phyloP scores from a whole-genome alignment of 2,329 filamentous ascomycete genomes.

The Monilinia vaccinii-corymbosi region DNA sequence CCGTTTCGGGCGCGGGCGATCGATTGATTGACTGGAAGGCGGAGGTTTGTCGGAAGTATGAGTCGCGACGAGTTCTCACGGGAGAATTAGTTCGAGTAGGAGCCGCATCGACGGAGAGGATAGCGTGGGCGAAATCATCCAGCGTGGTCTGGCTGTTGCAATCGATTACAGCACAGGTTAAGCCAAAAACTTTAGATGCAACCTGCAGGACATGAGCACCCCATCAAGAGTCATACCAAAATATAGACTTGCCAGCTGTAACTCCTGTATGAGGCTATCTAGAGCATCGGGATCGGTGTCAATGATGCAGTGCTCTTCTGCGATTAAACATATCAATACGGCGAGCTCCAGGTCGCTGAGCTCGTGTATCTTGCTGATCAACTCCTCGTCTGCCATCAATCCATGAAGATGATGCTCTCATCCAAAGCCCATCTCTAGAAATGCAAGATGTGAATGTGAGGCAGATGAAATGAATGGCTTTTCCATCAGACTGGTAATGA shows the following conservation, averaged over 20 bases:
- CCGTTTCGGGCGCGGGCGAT: conserved; percentile 31
- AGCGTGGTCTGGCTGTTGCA: conserved; percentile 67
- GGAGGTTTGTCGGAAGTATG: conserved; percentile 27
- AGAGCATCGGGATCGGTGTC: conserved; percentile 56
- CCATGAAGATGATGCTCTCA: conserved; percentile 6
- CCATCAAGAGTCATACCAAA: not conserved
- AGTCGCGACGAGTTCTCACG: conserved; percentile 24
- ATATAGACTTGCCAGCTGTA: conserved; percentile 50
- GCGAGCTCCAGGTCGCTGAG: conserved; percentile 86
- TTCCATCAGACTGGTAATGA: too few species aligned
- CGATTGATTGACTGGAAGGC: conserved; percentile 24
- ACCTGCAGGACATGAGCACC: conserved; percentile 39
- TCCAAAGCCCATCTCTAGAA: conserved; percentile 8
- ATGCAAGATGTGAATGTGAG: not conserved
- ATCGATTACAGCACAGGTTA: conserved; percentile 60
- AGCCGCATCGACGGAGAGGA: conserved; percentile 33
- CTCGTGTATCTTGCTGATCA: conserved; percentile 63
- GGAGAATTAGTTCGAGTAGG: conserved; percentile 22
- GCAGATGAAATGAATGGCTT: not conserved
- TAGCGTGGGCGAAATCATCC: conserved; percentile 68
- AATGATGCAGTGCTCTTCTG: conserved; percentile 81
- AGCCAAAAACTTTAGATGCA: conserved; percentile 60
- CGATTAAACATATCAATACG: conserved; percentile 68
- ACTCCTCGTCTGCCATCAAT: conserved; percentile 51
- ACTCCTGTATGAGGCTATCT: conserved; percentile 62